Base-by-base conservation (phyloP, 495 filamentous ascomycete genomes). In the Halenospora varia region DNA sequence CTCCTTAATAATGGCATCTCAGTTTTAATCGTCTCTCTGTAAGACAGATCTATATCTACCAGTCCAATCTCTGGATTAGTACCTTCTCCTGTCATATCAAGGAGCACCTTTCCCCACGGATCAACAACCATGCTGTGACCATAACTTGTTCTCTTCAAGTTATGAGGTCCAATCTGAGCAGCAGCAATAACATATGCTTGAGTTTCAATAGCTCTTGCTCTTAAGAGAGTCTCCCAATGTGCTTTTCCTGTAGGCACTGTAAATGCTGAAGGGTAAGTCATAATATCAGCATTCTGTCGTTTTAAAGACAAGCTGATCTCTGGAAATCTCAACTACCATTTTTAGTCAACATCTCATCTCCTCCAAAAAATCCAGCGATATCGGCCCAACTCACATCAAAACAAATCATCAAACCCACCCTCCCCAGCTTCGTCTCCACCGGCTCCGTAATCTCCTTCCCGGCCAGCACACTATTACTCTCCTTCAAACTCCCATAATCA, bases 241-340 rank as follows among this genome's bases (percentile, higher is more conserved):
- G 88, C 91, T 47, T 74, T 74, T 0, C 94, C 93, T 0, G 94
- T 97, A 1, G 87, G 87, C 1, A 96, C 78, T 10, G 92, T 96
- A 67, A 97, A 97, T 15, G 94, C 93, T 0, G 87, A 91, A 2
- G 93, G 94, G 70, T 89, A 97, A 0, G 90, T 86, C 50, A 97
- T 77, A 51, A 96, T 75, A 47, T 96, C 82, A 13, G 89, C 89
- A 25, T 62, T 51, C 56, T 84, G 79, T 46, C 82, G 79, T 13
- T 79, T 80, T 17, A 97, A 75, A 3, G 83, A 74, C 13, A 94
- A 71, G 2, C 82, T 78, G 10, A 87, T 81, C 60, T 96, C 90
- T 0, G 92, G 87, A 62, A 96, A 97, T 0, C 93, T 87, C 40
- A 90, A 65, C 63, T 66, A 29, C n/a, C 8, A 6, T 10, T 40